Evolutionary conservation across 2,329 filamentous ascomycete genomes (phyloP), one percentile per base, ranked within the genome.

Genomic region (Fragosphaeria purpurea): DNA sequence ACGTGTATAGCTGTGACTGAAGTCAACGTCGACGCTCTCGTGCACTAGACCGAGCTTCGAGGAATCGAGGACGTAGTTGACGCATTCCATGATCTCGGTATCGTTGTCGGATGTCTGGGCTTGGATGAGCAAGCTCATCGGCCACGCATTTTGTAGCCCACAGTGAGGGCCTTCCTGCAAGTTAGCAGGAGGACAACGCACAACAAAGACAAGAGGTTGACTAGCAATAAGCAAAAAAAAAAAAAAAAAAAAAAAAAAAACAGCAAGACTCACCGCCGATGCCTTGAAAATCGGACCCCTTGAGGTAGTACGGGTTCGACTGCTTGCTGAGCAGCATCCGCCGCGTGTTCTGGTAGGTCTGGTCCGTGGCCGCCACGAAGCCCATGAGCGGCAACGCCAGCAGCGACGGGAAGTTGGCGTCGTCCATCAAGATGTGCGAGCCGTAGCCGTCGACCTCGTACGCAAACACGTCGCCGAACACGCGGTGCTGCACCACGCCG

Each of bases 61-160:
- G 1, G 85, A 85, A 53, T 80, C 75, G 53, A 93, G 80, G 40
- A 98, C 93, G 35, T 84, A 65, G 7, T 80, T 71, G 32, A 98
- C 67, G 55, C 85, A 86, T 46, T 79, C 74, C 53, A 68, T 71
- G 56, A 98, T 97, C 69, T 98, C 93, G 0, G 75, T 72, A 54
- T 95, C 90, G 51, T 90, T 75, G 47, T 91, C 77, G 6, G 83
- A 85, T 0, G 93, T 98, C 76, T 93, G 88, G 3, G 88, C 88
- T 67, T 96, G 90, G 22, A 96, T 79, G 7, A 98, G 74, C 55
- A 96, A 71, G 63, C 87, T 93, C 89, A 98, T 97, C 0, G 93
- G 93, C 93, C 93, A 98, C 7, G 91, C 93, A 58, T 95, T 87
- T 59, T 79, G 72, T n/a, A 95, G 70, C 0, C 93, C 93, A 57